Evolutionary conservation across 768 basidiomycete genomes (phyloP), one percentile per base, ranked within the genome.

Genomic region (Lanmaoa pseudosensibilis): DNA sequence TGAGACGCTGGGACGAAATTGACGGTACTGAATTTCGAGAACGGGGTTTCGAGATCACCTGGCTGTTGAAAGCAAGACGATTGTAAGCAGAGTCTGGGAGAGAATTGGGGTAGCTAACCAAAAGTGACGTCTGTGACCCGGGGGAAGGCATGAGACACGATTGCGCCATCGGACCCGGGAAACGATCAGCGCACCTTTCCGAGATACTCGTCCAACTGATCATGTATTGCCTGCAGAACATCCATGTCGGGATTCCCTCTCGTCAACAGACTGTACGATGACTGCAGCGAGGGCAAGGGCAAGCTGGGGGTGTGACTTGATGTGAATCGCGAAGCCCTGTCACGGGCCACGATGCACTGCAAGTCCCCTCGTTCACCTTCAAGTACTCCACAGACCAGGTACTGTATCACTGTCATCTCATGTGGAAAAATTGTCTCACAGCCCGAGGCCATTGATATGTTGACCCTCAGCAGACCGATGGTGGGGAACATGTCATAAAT

Each of bases 101-200:
- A 56, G 21, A 25, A 37, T 47, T 13, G 5, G 4, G 49, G 13
- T 1, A 34, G 57, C 69, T 43, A 23, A 66, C 69, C 54, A 60
- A 68, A 60, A 56, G 50, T 30, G 65, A 54, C 36, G 51, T 10
- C 66, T 62, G 48, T 51, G 4, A 27, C 27, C 27, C 27, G 27
- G 27, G 27, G 27, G 30, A 19, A 33, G n/a, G 54, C 52, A 67
- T 73, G 69, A 71, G 71, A 69, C 60, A 71, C 47, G 65, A 71
- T 71, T 63, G 69, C 71, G 71, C 71, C 56, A 71, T 71, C 61
- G 58, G 30, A 38, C 45, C 46, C 44, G 45, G 41, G 32, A 54
- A 50, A 55, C 36, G 52, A 45, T 33, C 6, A 43, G 25, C 59
- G 50, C 39, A 70, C 69, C 66, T 67, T 53, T 36, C 48, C 47